Evolutionary conservation across 140 eudicot genomes (phyloP), one percentile per base, ranked within the genome.

Genomic region (Erigeron philadelphicus): DNA sequence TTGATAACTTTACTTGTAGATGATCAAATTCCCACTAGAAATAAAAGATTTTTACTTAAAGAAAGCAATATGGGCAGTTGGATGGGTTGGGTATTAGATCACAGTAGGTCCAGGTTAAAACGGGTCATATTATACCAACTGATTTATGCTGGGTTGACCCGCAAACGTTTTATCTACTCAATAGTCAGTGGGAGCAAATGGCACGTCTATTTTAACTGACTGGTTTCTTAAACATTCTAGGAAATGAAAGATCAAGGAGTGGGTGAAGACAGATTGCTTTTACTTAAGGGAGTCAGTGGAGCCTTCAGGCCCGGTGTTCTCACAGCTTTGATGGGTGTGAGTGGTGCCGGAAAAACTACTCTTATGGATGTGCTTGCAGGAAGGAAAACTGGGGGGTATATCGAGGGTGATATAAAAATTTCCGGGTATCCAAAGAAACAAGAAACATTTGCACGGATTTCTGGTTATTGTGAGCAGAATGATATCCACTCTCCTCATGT

Each of bases 281-380:
- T 84, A 56, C 88, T 84, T 16, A 84, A 84, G 79, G 83, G 84
- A 7, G 85, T 84, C 31, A 78, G 77, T 52, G 88, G 88, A 45
- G 83, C 88, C 57, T 84, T 84, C 35, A 76, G 89, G 75, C 89
- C 86, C 0, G 89, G 89, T 74, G 84, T 84, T 58, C 86, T 84
- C 38, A 84, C 89, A 40, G 89, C 89, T 18, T 81, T 84, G 35
- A 84, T 84, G 89, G 89, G 89, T 2, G 88, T 84, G 35, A 84
- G 88, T 46, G 88, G 88, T n/a, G 88, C 88, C 10, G 88, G 88
- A 61, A 84, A 84, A 78, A 84, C 88, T 11, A 84, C 89, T 41
- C 72, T 84, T 35, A 84, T 84, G 89, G 89, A 84, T 8, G 89
- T 84, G 15, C 64, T 84, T 23, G 89, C 86, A 3, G 86, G 89